Evolutionary conservation across 1,284 basidiomycete species (phyloP).

Genomic region (Cryptococcus deneoformans): DNA sequence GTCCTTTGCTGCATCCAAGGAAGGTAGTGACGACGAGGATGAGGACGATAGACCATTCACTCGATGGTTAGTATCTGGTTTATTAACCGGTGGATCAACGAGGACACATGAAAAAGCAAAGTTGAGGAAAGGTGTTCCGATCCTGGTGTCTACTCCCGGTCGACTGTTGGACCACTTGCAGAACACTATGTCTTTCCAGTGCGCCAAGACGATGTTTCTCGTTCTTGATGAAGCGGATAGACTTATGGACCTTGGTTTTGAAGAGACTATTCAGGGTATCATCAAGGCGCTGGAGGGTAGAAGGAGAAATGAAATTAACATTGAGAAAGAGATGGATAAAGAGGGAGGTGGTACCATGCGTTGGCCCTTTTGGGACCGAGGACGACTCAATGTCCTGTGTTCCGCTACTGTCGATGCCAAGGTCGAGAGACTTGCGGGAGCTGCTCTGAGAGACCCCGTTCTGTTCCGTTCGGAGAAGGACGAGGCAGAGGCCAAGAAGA

Average conservation of each 20-base stretch:
- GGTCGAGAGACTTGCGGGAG: slow-evolving; percentile 88
- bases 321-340: slow-evolving; percentile 61
- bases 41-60: slow-evolving; percentile 56
- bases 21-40: slow-evolving; percentile 8
- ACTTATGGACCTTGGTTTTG: slow-evolving; percentile 67
- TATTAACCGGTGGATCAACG: slow-evolving; percentile 77
- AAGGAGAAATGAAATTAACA: slow-evolving; percentile 66
- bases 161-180: slow-evolving; percentile 71
- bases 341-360: slow-evolving; percentile 54
- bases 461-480: slow-evolving; percentile 48
- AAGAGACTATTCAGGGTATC: slow-evolving; percentile 71
- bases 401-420: slow-evolving; percentile 95
- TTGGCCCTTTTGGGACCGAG: slow-evolving; percentile 65
- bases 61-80: slow-evolving; percentile 90
- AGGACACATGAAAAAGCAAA: slow-evolving; percentile 70
- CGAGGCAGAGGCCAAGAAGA: slow-evolving; percentile 4
- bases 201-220: slow-evolving; percentile 92
- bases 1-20: slow-evolving; percentile 54
- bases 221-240: slow-evolving; percentile 97
- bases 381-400: slow-evolving; percentile 83
- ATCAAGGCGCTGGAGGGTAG: slow-evolving; percentile 79
- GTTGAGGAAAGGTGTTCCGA: slow-evolving; percentile 67
- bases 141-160: slow-evolving; percentile 68
- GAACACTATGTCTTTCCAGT: slow-evolving; percentile 83
- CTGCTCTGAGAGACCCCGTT: slow-evolving; percentile 60